These are phyloP conservation scores for Coniochaeta pulveracea DNA, from an alignment of 2,329 filamentous ascomycete species.

Conservation along the genomic window DNA sequence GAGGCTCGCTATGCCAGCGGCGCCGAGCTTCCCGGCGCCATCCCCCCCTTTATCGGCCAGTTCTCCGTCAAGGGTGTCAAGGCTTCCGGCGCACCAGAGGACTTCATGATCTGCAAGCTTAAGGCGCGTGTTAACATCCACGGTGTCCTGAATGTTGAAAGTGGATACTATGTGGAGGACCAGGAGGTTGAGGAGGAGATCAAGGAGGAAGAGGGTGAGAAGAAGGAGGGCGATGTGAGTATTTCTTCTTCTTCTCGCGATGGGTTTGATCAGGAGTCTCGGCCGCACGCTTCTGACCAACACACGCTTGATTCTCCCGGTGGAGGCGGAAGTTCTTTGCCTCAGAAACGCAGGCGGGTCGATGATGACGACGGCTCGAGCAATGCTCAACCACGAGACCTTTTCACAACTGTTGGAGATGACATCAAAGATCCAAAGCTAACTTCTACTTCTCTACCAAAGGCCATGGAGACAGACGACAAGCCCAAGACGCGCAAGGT, in stretches of 20 bases:
- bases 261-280: conserved; percentile 4
- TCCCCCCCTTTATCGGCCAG: conserved; percentile 88
- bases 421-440: conserved; percentile 8
- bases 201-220: conserved; percentile 31
- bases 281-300: no score
- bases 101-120: conserved; percentile 99
- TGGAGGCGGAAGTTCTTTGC: neutral
- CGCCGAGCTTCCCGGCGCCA: conserved; percentile 76
- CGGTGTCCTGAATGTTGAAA: conserved; percentile 92
- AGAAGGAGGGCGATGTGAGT: conserved; percentile 68
- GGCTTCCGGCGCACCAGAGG: conserved; percentile 72
- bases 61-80: conserved; percentile 98
- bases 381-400: no score
- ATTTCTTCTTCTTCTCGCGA: conserved; percentile 7
- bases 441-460: conserved; percentile 11
- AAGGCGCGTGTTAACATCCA: conserved; percentile 96
- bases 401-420: conserved; percentile 6
- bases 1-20: conserved; percentile 90
- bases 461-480: conserved; percentile 76
- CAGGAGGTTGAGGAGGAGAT: conserved; percentile 77
- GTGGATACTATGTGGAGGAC: conserved; percentile 95
- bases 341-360: conserved; percentile 2
- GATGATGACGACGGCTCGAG: conserved; percentile 1
- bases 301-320: neutral
- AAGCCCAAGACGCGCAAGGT: conserved; percentile 83